These are phyloP conservation scores for Akanthomyces lecanii DNA, from an alignment of 2,329 filamentous ascomycete genomes.

Conservation along the genomic window DNA sequence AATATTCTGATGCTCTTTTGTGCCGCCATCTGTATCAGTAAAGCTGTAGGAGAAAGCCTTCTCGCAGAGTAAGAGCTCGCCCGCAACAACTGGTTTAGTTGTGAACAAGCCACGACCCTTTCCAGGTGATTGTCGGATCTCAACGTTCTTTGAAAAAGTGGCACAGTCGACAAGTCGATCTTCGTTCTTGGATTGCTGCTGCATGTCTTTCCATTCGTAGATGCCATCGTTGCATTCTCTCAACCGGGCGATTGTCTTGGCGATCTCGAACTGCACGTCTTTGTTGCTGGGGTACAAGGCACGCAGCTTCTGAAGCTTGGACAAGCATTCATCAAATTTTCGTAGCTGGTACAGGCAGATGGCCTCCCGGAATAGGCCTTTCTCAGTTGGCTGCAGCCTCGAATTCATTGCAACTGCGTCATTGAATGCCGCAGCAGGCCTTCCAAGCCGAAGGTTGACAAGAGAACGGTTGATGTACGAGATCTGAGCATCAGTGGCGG, in stretches of 20 bases:
- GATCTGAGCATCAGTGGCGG: background rate
- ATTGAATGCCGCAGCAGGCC: background rate
- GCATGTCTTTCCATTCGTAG: background rate
- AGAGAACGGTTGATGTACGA: background rate
- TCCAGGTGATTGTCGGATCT: background rate
- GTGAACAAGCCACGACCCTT: background rate
- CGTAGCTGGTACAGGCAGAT: background rate
- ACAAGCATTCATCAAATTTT: background rate
- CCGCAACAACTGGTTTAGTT: background rate
- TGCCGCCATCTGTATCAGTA: background rate
- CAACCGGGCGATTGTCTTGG: background rate
- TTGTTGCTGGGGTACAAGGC: background rate
- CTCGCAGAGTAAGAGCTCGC: background rate
- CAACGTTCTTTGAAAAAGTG: background rate
- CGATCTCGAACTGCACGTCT: background rate
- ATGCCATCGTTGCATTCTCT: background rate
- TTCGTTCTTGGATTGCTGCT: background rate
- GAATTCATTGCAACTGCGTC: background rate
- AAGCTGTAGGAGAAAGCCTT: slow-evolving; percentile 1
- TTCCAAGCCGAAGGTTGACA: background rate
- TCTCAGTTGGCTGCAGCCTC: background rate
- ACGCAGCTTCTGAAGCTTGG: background rate
- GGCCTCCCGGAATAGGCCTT: background rate
- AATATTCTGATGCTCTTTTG: background rate
- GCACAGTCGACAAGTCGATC: background rate